These are phyloP conservation scores for Ophiostoma novo-ulmi DNA, from an alignment of 2,329 filamentous ascomycete genomes.

Conservation along the genomic window DNA sequence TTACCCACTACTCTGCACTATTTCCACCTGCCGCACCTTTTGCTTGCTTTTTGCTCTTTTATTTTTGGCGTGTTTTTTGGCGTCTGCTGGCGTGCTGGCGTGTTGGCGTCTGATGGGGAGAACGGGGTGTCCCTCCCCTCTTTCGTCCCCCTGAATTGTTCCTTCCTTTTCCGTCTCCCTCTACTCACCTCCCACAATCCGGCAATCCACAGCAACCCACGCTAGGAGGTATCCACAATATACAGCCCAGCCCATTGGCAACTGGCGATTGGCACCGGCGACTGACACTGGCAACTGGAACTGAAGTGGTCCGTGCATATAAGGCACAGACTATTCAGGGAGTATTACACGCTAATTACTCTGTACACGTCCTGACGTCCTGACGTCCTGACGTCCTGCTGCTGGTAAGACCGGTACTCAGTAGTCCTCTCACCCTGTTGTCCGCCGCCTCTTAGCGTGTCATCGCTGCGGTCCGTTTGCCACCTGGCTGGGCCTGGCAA, in stretches of 20 bases:
- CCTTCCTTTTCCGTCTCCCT: neutral
- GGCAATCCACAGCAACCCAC: slow-evolving; percentile 3
- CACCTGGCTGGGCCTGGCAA: slow-evolving; percentile 2
- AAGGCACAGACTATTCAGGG: neutral
- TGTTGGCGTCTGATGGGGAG: neutral
- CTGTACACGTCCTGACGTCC: neutral
- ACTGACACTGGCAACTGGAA: neutral
- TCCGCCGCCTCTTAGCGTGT: neutral
- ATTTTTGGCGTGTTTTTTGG: neutral
- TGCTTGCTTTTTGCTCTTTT: neutral
- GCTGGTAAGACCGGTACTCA: neutral
- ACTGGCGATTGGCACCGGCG: too few species aligned
- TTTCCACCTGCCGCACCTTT: neutral
- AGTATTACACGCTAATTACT: neutral
- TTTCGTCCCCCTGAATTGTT: neutral
- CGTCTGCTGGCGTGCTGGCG: neutral
- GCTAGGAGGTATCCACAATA: neutral
- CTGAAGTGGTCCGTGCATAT: slow-evolving; percentile 2
- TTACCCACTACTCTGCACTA: too few species aligned
- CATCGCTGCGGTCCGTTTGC: slow-evolving; percentile 14
- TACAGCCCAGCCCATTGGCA: neutral
- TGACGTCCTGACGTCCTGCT: neutral
- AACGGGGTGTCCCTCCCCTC: neutral
- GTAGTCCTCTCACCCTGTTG: neutral
- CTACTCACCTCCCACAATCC: neutral